A percentile compares a stretch with the other conserved stretches of the same genome.
These are phyloP conservation scores for Cymodocea nodosa DNA, from an alignment of 116 monocot genomes.

Conservation along the genomic window DNA sequence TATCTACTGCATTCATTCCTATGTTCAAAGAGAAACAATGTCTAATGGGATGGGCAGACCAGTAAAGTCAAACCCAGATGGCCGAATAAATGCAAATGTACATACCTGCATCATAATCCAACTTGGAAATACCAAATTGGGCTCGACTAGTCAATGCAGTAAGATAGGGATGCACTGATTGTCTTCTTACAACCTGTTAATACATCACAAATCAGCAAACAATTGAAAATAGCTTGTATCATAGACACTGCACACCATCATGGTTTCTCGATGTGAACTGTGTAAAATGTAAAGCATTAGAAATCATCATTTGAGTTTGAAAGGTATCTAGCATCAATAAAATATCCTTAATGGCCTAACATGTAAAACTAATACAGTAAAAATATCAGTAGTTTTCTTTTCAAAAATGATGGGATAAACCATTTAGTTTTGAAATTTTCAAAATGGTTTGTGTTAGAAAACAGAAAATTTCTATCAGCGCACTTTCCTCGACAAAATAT, in stretches of 20 bases:
- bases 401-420: no score
- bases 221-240: background rate
- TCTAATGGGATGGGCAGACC: background rate
- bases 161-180: conserved; percentile 19
- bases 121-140: conserved; percentile 6
- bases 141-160: conserved; percentile 11
- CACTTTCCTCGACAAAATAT: no score
- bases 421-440: no score
- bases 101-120: conserved; percentile 22
- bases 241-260: background rate
- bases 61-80: background rate
- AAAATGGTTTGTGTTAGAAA: no score
- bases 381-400: no score
- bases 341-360: no score
- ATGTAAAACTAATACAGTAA: no score
- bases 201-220: background rate
- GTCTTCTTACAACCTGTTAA: conserved; percentile 29
- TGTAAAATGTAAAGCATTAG: no score
- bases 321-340: no score
- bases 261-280: no score
- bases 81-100: background rate
- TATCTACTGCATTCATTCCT: background rate
- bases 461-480: no score
- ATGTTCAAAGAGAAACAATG: background rate
- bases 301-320: no score